phyloP scores from a whole-genome alignment of 306 rosid genomes.

The Casuarina equisetifolia region DNA sequence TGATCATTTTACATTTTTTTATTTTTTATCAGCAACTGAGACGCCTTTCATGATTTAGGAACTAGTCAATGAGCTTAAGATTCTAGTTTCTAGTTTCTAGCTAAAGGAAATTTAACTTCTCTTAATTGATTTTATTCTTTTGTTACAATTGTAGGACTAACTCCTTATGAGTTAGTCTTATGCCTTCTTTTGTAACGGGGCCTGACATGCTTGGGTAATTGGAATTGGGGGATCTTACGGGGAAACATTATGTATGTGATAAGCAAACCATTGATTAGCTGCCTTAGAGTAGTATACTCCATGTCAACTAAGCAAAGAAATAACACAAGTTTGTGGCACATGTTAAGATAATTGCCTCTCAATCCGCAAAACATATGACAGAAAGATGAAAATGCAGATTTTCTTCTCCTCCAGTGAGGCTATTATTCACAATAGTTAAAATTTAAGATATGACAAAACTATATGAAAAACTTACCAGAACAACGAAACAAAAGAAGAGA shows the following conservation, averaged over 20 bases:
- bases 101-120: neutral
- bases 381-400: neutral
- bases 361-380: neutral
- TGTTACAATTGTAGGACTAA: neutral
- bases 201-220: constrained; percentile 57
- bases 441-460: no score
- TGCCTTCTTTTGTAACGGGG: neutral
- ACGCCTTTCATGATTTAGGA: neutral
- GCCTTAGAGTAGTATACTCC: constrained; percentile 92
- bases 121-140: neutral
- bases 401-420: neutral
- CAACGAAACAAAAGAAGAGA: no score
- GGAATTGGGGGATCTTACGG: constrained; percentile 62
- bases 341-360: neutral
- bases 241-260: constrained; percentile 64
- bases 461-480: no score
- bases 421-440: neutral
- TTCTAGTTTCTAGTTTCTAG: neutral
- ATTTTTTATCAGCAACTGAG: neutral
- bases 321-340: no score
- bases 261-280: constrained; percentile 75
- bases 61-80: neutral
- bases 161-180: neutral
- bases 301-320: constrained; percentile 61
- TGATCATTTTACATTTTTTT: neutral